Base-by-base conservation (phyloP, 2,329 filamentous ascomycete species). In the Sporothrix humicola region DNA sequence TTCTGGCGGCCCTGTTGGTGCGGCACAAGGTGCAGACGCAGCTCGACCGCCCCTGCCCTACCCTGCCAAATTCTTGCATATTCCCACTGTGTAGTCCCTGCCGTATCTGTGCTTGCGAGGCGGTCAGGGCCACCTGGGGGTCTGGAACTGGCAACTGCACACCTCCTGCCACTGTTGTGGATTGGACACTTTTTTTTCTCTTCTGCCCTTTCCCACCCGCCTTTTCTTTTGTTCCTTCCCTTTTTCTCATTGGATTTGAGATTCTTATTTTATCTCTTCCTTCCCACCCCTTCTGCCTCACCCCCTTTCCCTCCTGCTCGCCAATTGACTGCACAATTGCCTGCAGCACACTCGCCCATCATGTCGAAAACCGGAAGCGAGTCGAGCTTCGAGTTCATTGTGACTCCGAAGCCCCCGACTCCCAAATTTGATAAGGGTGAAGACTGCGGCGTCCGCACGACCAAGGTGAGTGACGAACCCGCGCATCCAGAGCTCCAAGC, bases 361-460 rank as follows among this genome's bases (percentile, higher is more conserved):
- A 85, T 86, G 82, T 86, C 85, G 74, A 85, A 86, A 77, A 85
- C 83, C 79, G 83, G 83, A 82, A 85, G 82, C 75, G 85, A 85
- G 81, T 84, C 84, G 77, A 83, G 85, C 76, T 92, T 92, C 81
- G 89, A 92, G 82, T 93, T 91, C 81, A 87, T 88, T 79, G 83
- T 87, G 77, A 89, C 87, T 79, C 87, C 87, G 48, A 85, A 84
- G 79, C 85, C 85, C 77, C 81, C 83, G 65, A 81, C 83, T 73
- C 82, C 85, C 71, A 83, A 83, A 76, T 84, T 86, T 77, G 84
- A 87, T 80, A 85, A 85, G 82, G 80, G 82, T 75, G 84, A 86
- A 78, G 84, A 86, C 13, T 88, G 86, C 78, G 87, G 87, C 80
- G 87, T 89, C 61, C 84, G 82, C 78, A 88, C 86, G 48, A 88